Evolutionary conservation across 495 filamentous ascomycete genomes (phyloP).

Genomic region (Hypoxylon trugodes): DNA sequence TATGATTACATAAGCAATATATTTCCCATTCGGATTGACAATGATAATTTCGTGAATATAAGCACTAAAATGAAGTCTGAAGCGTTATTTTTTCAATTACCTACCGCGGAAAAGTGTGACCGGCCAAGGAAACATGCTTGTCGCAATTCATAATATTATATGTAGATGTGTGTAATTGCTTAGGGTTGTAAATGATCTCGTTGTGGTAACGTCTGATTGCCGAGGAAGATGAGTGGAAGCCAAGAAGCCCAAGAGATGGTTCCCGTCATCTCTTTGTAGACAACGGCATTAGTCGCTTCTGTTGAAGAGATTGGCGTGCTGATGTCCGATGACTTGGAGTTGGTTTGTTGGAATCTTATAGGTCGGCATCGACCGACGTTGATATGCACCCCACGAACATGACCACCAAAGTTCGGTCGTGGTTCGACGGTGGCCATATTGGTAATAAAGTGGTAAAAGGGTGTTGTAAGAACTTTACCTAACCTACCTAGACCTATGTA

Average conservation of each 20-base stretch:
- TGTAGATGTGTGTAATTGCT: too few species aligned
- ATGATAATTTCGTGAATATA: too few species aligned
- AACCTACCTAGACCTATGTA: constrained; percentile 7
- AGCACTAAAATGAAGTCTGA: too few species aligned
- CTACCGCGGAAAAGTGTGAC: too few species aligned
- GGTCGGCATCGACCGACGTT: constrained; percentile 23
- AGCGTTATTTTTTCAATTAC: too few species aligned
- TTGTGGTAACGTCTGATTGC: constrained; percentile 12
- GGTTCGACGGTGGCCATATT: constrained; percentile 22
- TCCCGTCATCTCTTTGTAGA: constrained; percentile 11
- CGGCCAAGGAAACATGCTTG: too few species aligned
- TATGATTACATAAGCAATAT: too few species aligned
- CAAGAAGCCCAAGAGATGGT: constrained; percentile 30
- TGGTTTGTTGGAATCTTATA: constrained; percentile 20
- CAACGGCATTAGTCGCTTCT: constrained; percentile 3
- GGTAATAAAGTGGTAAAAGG: constrained; percentile 3
- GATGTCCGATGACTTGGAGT: constrained; percentile 33
- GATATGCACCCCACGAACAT: constrained; percentile 37
- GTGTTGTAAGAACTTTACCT: constrained; percentile 9
- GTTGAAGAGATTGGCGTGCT: constrained; percentile 12
- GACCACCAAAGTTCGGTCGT: constrained; percentile 10
- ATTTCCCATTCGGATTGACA: too few species aligned
- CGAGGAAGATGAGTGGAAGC: constrained; percentile 24
- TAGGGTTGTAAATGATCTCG: background rate
- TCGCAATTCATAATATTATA: too few species aligned